Conservation (phyloP, 2,329 filamentous ascomycete genomes). For the Pestalotiopsis fici region DNA sequence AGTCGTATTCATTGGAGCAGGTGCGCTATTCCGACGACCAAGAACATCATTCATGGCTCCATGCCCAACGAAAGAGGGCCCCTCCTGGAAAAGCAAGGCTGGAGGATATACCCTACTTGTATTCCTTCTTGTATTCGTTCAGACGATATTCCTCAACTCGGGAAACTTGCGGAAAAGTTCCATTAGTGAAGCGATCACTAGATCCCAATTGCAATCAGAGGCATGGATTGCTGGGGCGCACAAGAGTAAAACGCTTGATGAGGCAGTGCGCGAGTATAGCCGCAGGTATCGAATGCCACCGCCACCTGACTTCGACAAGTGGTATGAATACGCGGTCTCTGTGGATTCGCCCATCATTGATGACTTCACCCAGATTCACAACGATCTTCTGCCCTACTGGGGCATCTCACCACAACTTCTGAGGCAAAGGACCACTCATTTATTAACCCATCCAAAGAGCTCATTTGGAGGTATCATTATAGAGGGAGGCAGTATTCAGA, state of each 20-base stretch:
- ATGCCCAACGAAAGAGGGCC: slow-evolving; percentile 12
- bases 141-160: slow-evolving; percentile 17
- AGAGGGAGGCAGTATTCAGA: slow-evolving; percentile 25
- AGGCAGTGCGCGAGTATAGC: slow-evolving; percentile 66
- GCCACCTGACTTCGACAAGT: slow-evolving; percentile 73
- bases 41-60: slow-evolving; percentile 8
- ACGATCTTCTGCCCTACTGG: slow-evolving; percentile 70
- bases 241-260: slow-evolving; percentile 51
- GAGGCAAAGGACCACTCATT: slow-evolving; percentile 46
- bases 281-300: slow-evolving; percentile 65
- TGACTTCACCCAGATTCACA: slow-evolving; percentile 69
- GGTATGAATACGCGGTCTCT: slow-evolving; percentile 67
- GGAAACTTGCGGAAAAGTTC: slow-evolving; percentile 12
- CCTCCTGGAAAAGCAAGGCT: slow-evolving; percentile 19
- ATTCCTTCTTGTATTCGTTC: slow-evolving; percentile 20
- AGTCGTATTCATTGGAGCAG: slow-evolving; percentile 24
- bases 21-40: slow-evolving; percentile 20
- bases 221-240: slow-evolving; percentile 43
- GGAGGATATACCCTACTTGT: slow-evolving; percentile 15
- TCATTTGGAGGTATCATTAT: slow-evolving; percentile 35
- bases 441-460: slow-evolving; percentile 27
- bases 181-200: slow-evolving; percentile 41
- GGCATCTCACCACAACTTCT: slow-evolving; percentile 61
- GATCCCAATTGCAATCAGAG: slow-evolving; percentile 46
- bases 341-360: slow-evolving; percentile 66